phyloP scores from a whole-genome alignment of 192 early-diverging fungal species.

The Backusella luteola region DNA sequence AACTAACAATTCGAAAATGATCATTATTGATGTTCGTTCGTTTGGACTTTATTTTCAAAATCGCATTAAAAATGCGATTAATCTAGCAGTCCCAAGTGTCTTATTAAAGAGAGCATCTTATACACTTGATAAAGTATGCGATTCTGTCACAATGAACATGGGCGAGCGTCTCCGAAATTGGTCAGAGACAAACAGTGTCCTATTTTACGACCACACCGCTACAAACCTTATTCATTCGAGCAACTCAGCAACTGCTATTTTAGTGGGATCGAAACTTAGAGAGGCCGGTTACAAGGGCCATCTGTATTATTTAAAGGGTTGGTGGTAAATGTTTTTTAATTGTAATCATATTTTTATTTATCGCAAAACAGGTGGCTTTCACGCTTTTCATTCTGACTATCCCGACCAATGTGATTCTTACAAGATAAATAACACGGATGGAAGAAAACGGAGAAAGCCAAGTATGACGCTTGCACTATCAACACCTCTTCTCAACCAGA shows the following conservation, averaged over 20 bases:
- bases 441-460: background rate
- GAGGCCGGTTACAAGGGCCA: conserved; percentile 39
- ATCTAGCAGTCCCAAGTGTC: conserved; percentile 65
- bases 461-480: conserved; percentile 18
- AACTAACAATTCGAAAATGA: background rate
- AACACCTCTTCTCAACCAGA: conserved; percentile 23
- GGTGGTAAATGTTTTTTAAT: background rate
- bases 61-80: conserved; percentile 58
- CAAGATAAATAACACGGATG: background rate
- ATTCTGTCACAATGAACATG: conserved; percentile 28
- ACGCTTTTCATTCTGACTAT: conserved; percentile 22
- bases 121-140: conserved; percentile 56
- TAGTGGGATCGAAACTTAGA: conserved; percentile 50
- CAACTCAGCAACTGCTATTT: conserved; percentile 4
- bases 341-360: background rate
- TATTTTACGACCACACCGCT: conserved; percentile 61
- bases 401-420: conserved; percentile 23
- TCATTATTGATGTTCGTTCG: conserved; percentile 62
- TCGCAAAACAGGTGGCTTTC: conserved; percentile 42
- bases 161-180: conserved; percentile 42
- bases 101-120: conserved; percentile 61
- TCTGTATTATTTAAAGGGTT: conserved; percentile 45
- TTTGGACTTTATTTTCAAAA: conserved; percentile 43
- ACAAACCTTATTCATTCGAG: conserved; percentile 27
- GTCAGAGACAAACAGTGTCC: conserved; percentile 53